phyloP scores from a whole-genome alignment of 805 yeast genomes.

The Wilhelminamyces savonicus region DNA sequence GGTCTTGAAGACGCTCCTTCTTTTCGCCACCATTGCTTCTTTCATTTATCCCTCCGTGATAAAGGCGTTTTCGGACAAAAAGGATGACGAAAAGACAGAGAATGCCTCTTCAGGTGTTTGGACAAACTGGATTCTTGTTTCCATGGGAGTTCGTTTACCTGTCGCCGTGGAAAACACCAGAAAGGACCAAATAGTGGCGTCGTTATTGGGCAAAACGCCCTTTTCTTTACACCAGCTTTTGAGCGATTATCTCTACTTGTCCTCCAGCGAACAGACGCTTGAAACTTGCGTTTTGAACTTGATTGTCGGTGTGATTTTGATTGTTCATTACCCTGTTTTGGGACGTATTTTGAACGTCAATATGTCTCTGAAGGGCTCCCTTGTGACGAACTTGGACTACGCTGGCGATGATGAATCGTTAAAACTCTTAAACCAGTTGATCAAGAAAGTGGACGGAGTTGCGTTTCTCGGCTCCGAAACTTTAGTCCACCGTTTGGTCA shows the following conservation, averaged over 20 bases:
- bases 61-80: too few species aligned
- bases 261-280: slow-evolving; percentile 22
- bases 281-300: slow-evolving; percentile 28
- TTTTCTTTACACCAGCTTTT: slow-evolving; percentile 10
- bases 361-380: slow-evolving; percentile 18
- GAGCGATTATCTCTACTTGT: slow-evolving; percentile 21
- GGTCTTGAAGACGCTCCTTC: too few species aligned
- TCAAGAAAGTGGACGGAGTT: slow-evolving; percentile 26
- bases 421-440: slow-evolving; percentile 15
- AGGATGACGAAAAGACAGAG: too few species aligned
- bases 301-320: slow-evolving; percentile 21
- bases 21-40: too few species aligned
- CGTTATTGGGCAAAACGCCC: slow-evolving; percentile 11
- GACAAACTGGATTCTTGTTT: slow-evolving; percentile 19
- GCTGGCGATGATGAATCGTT: slow-evolving; percentile 18
- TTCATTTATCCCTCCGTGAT: too few species aligned
- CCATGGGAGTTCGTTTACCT: slow-evolving; percentile 25
- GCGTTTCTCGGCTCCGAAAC: slow-evolving; percentile 20
- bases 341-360: slow-evolving; percentile 14
- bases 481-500: slow-evolving; percentile 20
- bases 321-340: slow-evolving; percentile 13
- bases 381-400: slow-evolving; percentile 25
- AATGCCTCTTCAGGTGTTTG: slow-evolving; percentile 3
- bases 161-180: slow-evolving; percentile 8
- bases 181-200: slow-evolving; percentile 8